Conservation (phyloP, 2,329 filamentous ascomycete species). For the Monilinia polystroma region DNA sequence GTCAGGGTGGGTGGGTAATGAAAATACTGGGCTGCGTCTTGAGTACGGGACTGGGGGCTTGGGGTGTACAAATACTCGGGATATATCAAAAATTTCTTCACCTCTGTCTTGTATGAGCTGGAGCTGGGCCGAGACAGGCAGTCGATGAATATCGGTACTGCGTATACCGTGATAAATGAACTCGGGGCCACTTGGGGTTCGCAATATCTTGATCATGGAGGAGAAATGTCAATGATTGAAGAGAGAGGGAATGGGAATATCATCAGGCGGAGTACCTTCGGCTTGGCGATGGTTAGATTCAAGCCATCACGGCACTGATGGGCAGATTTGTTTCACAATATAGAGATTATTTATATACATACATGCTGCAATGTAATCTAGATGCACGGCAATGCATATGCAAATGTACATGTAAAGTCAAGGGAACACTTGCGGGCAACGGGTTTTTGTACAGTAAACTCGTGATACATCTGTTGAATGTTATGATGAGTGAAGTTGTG, state of each 20-base stretch:
- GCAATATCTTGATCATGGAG: neutral
- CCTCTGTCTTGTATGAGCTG: constrained; percentile 15
- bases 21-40: neutral
- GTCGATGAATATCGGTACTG: neutral
- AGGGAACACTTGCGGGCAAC: constrained; percentile 5
- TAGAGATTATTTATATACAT: neutral
- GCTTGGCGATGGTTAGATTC: neutral
- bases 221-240: neutral
- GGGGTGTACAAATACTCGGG: constrained; percentile 10
- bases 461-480: neutral
- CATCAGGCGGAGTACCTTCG: neutral
- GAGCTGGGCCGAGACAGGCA: constrained; percentile 3
- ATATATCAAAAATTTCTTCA: constrained; percentile 1
- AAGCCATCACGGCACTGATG: constrained; percentile 3
- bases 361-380: constrained; percentile 11
- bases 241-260: neutral
- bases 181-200: neutral
- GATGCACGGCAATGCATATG: constrained; percentile 7
- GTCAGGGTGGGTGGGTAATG: neutral
- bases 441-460: constrained; percentile 2
- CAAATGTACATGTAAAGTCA: constrained; percentile 4
- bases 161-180: neutral
- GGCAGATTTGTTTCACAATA: neutral
- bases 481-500: neutral
- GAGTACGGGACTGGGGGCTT: neutral